These are phyloP conservation scores for Balansia obtecta DNA, from an alignment of 2,329 filamentous ascomycete genomes.

Conservation along the genomic window DNA sequence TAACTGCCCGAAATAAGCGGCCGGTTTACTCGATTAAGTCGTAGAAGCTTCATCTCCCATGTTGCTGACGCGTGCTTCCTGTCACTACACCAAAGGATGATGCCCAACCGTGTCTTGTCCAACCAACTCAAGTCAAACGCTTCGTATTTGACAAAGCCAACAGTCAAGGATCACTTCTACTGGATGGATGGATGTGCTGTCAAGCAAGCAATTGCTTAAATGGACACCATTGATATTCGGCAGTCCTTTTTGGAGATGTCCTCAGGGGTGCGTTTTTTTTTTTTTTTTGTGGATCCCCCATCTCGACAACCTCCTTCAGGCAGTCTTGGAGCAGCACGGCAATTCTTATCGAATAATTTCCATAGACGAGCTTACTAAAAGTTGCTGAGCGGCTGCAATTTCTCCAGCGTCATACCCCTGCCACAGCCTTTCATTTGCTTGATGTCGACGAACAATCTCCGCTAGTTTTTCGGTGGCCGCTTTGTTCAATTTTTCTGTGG, in stretches of 20 bases:
- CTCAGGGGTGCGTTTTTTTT: background rate
- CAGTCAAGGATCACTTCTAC: background rate
- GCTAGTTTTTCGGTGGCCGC: conserved; percentile 61
- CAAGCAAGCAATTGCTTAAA: background rate
- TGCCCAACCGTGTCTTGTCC: background rate
- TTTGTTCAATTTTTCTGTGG: conserved; percentile 57
- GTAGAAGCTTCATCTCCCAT: background rate
- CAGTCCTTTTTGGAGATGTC: background rate
- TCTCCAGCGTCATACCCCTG: conserved; percentile 61
- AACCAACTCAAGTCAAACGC: background rate
- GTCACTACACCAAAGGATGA: background rate
- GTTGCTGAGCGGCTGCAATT: conserved; percentile 55
- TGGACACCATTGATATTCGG: background rate
- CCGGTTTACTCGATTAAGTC: background rate
- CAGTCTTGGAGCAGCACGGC: no score
- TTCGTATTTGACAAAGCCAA: background rate
- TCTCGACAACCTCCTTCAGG: background rate
- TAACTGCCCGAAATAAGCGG: background rate
- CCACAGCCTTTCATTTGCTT: conserved; percentile 52
- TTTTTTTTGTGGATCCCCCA: background rate
- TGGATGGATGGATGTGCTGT: background rate
- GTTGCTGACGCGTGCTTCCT: background rate
- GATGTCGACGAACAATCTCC: conserved; percentile 59
- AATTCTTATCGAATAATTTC: conserved; percentile 28
- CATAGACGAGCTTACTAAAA: conserved; percentile 44